phyloP scores from a whole-genome alignment of 1,284 basidiomycete genomes.

The Trichosporon ovoides region DNA sequence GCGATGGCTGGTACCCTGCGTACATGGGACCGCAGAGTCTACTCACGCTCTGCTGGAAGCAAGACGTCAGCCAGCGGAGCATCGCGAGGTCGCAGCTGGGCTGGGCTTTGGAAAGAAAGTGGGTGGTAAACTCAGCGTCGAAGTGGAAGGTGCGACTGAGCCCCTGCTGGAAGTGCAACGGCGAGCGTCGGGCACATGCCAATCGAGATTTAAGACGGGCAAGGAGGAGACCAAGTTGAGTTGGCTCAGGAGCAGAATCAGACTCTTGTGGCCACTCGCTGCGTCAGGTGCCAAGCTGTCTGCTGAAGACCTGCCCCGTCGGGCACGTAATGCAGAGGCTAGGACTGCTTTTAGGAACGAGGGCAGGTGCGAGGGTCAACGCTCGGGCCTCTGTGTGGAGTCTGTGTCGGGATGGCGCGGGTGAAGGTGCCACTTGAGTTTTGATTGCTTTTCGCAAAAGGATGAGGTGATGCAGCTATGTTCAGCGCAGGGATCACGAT shows the following conservation, averaged over 20 bases:
- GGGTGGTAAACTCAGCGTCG: background rate
- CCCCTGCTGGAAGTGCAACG: background rate
- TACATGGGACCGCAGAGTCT: too few relatives aligned
- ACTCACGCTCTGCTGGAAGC: conserved; percentile 3
- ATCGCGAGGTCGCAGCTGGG: background rate
- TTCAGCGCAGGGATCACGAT: background rate
- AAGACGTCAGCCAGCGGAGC: conserved; percentile 1
- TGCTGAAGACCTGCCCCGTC: too few relatives aligned
- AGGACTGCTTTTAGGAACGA: background rate
- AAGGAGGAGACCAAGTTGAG: conserved; percentile 1
- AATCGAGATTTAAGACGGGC: background rate
- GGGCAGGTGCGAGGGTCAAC: background rate
- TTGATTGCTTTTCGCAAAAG: background rate
- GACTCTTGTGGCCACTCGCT: too few relatives aligned
- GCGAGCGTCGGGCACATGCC: conserved; percentile 1
- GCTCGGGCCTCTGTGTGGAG: conserved; percentile 2
- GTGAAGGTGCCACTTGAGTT: background rate
- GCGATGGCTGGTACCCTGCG: background rate
- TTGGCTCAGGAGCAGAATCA: background rate
- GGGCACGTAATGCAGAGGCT: background rate
- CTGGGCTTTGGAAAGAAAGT: background rate
- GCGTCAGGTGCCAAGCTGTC: too few relatives aligned
- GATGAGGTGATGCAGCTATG: background rate
- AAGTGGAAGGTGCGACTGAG: background rate
- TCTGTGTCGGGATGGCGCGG: background rate